Evolutionary conservation across 345 rosid species (phyloP).

Genomic region (Euphorbia tirucalli): DNA sequence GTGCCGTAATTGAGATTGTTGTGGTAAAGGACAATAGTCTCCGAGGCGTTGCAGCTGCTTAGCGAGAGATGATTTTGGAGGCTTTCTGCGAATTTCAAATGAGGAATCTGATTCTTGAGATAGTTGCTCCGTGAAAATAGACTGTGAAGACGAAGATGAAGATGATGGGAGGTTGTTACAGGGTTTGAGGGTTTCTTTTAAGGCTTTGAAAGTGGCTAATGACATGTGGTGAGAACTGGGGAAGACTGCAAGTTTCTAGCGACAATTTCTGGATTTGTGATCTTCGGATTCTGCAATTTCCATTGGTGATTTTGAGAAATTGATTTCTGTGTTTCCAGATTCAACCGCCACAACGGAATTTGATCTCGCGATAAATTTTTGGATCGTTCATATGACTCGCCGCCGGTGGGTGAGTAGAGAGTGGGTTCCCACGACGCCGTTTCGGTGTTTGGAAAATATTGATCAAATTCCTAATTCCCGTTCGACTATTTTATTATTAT

Average conservation of each 20-base stretch:
- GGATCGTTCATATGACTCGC: not conserved
- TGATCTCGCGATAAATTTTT: not conserved
- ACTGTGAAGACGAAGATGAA: slow-evolving; percentile 23
- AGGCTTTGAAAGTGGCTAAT: slow-evolving; percentile 25
- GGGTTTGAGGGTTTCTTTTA: slow-evolving; percentile 72
- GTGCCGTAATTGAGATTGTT: slow-evolving; percentile 11
- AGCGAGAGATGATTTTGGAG: slow-evolving; percentile 78
- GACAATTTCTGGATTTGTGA: not conserved
- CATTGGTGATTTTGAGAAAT: not conserved
- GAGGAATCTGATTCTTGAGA: slow-evolving; percentile 42
- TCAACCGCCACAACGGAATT: slow-evolving; percentile 5
- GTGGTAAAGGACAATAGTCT: slow-evolving; percentile 32
- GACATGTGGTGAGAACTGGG: slow-evolving; percentile 12
- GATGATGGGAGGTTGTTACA: slow-evolving; percentile 38
- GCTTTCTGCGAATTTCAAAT: slow-evolving; percentile 46
- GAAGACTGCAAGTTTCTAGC: not conserved
- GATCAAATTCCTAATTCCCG: too few species aligned
- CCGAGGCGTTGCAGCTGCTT: slow-evolving; percentile 79
- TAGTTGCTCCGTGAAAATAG: slow-evolving; percentile 14
- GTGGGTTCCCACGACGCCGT: not conserved
- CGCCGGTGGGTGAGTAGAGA: not conserved
- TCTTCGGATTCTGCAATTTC: not conserved
- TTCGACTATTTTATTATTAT: too few species aligned
- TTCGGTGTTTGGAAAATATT: too few species aligned
- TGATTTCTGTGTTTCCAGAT: not conserved